Conservation (phyloP, 2,329 filamentous ascomycete species). For the Phyllosticta citrichinensis region DNA sequence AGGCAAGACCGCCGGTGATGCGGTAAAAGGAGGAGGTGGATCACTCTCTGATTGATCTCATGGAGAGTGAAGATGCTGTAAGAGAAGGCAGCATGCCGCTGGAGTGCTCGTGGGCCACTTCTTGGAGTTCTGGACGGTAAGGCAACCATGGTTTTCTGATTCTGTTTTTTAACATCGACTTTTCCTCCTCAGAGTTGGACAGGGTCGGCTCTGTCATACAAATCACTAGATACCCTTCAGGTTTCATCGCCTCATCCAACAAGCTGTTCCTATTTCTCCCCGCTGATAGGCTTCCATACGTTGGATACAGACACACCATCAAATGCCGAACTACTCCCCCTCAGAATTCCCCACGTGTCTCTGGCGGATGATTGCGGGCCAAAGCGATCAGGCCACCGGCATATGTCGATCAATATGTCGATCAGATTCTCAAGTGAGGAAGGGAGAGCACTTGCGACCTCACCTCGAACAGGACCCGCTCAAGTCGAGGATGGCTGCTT, state of each 20-base stretch:
- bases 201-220: neutral
- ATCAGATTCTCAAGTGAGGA: neutral
- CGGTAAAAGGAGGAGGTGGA: slow-evolving; percentile 40
- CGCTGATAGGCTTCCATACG: neutral
- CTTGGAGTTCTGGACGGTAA: neutral
- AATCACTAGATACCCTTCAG: neutral
- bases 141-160: neutral
- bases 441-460: neutral
- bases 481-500: neutral
- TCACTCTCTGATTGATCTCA: too few species aligned
- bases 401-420: neutral
- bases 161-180: neutral
- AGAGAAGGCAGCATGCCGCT: neutral
- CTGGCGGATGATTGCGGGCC: neutral
- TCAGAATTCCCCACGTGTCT: neutral
- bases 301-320: neutral
- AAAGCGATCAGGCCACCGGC: neutral
- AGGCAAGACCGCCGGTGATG: slow-evolving; percentile 85
- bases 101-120: neutral
- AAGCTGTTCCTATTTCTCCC: neutral
- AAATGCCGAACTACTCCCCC: neutral
- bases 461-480: neutral
- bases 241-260: neutral
- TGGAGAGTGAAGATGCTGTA: neutral
- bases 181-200: neutral